A percentile compares a stretch with the other conserved stretches of the same genome.
Evolutionary conservation across 2,329 filamentous ascomycete species (phyloP).

Genomic region (Trichoderma gracile): DNA sequence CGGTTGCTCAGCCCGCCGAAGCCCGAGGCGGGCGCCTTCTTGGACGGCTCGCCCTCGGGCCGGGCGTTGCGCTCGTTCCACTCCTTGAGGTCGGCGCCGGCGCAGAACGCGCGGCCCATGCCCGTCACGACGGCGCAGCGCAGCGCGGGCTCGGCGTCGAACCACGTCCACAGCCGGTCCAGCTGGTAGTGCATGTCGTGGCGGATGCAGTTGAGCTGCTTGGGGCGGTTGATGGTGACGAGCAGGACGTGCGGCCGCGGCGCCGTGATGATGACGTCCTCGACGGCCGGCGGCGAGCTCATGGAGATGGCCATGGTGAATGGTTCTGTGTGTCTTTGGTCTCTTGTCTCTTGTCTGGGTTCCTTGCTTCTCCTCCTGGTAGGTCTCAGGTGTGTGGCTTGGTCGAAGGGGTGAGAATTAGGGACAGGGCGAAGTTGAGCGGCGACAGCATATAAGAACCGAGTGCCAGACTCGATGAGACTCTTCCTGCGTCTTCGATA

Average conservation of each 20-base stretch:
- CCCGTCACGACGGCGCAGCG: constrained; percentile 65
- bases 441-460: neutral
- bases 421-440: neutral
- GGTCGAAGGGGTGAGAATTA: neutral
- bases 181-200: constrained; percentile 51
- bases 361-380: neutral
- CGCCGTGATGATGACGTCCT: constrained; percentile 49
- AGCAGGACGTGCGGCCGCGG: constrained; percentile 58
- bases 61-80: constrained; percentile 51
- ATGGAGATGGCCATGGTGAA: constrained; percentile 32
- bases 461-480: neutral
- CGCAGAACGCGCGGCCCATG: constrained; percentile 63
- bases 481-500: neutral
- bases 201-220: constrained; percentile 59
- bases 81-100: constrained; percentile 67
- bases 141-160: constrained; percentile 60
- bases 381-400: neutral
- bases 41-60: constrained; percentile 16
- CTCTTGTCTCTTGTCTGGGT: too few species aligned
- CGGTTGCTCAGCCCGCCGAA: constrained; percentile 69
- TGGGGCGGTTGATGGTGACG: constrained; percentile 60
- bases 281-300: constrained; percentile 44
- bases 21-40: constrained; percentile 47
- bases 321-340: neutral
- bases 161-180: constrained; percentile 56